phyloP scores from a whole-genome alignment of 495 filamentous ascomycete species.

The Jackrogersella multiformis region DNA sequence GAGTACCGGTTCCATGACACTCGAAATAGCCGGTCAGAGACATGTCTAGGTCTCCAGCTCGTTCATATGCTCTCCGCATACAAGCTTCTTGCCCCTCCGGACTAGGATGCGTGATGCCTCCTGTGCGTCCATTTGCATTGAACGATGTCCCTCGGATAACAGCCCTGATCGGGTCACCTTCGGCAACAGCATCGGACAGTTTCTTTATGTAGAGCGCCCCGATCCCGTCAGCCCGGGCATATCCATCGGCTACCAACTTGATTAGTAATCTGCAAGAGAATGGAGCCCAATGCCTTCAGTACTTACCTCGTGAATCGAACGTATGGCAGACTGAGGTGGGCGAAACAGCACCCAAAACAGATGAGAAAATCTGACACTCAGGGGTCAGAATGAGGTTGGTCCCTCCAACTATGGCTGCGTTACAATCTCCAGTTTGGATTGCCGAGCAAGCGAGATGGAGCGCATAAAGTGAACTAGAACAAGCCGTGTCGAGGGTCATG shows the following conservation, averaged over 20 bases:
- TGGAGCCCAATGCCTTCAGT: no score
- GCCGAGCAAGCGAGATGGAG: conserved; percentile 62
- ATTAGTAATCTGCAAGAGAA: no score
- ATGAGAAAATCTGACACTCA: conserved; percentile 43
- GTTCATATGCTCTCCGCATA: conserved; percentile 8
- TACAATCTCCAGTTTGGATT: conserved; percentile 59
- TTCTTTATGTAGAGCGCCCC: conserved; percentile 62
- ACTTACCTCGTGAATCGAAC: no score
- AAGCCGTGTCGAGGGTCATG: conserved; percentile 60
- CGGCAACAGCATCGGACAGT: conserved; percentile 55
- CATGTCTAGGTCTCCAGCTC: background rate
- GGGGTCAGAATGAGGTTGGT: conserved; percentile 54
- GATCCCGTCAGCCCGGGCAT: conserved; percentile 66
- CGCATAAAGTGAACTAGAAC: conserved; percentile 64
- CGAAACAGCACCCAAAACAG: conserved; percentile 31
- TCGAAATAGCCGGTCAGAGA: background rate
- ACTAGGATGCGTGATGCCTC: conserved; percentile 13
- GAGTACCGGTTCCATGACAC: conserved; percentile 62
- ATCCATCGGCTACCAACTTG: no score
- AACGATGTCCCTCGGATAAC: conserved; percentile 55
- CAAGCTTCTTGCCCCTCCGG: conserved; percentile 3
- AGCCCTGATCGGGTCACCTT: conserved; percentile 61
- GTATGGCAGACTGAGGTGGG: conserved; percentile 48
- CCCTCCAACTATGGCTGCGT: conserved; percentile 58
- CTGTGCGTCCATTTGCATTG: background rate